phyloP scores from a whole-genome alignment of 371 early-diverging fungal genomes.

The Rhizopus arrhizus region DNA sequence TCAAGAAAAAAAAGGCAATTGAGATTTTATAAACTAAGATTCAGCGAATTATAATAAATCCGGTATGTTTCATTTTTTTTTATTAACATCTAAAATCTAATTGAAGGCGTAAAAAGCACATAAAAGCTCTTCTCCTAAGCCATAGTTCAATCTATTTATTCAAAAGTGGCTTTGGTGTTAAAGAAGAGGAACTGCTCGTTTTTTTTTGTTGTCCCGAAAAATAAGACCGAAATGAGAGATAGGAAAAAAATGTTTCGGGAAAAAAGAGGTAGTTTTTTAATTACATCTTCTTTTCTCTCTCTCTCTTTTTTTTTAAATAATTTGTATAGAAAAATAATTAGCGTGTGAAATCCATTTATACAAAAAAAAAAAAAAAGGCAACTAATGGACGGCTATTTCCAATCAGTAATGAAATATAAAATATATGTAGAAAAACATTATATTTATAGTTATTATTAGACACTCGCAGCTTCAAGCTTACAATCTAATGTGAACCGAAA shows the following conservation, averaged over 20 bases:
- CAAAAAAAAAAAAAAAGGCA: not conserved
- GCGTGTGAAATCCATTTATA: slow-evolving; percentile 23
- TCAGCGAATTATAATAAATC: too few species aligned
- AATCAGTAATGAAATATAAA: slow-evolving; percentile 25
- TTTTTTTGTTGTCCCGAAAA: slow-evolving; percentile 8
- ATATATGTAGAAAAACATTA: not conserved
- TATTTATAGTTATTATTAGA: slow-evolving; percentile 11
- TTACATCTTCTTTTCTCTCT: not conserved
- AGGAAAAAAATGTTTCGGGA: not conserved
- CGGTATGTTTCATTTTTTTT: too few species aligned
- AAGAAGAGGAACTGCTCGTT: slow-evolving; percentile 3
- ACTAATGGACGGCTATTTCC: slow-evolving; percentile 37
- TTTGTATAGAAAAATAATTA: slow-evolving; percentile 4
- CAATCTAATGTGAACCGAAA: slow-evolving; percentile 19
- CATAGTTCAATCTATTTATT: not conserved
- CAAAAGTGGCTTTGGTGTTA: not conserved
- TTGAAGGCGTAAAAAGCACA: too few species aligned
- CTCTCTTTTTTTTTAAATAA: not conserved
- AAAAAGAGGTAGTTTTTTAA: not conserved
- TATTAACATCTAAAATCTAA: too few species aligned
- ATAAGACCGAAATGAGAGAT: slow-evolving; percentile 7
- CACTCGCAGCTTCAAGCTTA: slow-evolving; percentile 22
- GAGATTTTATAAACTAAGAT: too few species aligned
- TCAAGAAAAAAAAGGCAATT: too few species aligned
- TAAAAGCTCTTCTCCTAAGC: too few species aligned